These are phyloP conservation scores for Coemansia sp. DNA, from an alignment of 192 early-diverging fungal species.

Conservation along the genomic window DNA sequence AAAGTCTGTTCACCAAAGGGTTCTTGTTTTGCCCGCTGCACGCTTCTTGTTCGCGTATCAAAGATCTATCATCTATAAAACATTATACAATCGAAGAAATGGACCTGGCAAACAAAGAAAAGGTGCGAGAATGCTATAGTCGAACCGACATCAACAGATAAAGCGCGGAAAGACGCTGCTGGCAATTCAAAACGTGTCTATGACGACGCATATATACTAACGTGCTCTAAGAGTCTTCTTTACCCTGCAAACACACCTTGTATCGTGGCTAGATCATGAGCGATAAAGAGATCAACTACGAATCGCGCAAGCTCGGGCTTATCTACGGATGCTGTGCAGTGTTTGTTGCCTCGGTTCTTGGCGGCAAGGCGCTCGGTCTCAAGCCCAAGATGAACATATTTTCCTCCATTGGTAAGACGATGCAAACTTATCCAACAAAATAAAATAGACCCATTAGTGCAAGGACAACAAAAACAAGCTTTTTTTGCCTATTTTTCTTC, in stretches of 20 bases:
- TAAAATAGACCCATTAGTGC: neutral
- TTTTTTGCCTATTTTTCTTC: neutral
- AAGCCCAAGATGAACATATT: constrained; percentile 26
- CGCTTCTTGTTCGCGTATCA: too few relatives aligned
- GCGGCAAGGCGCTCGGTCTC: constrained; percentile 37
- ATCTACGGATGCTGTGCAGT: constrained; percentile 38
- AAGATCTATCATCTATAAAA: too few relatives aligned
- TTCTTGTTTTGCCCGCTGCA: too few relatives aligned
- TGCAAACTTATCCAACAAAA: too few relatives aligned
- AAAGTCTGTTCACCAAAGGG: too few relatives aligned
- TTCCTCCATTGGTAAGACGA: constrained; percentile 44
- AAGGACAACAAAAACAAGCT: neutral
- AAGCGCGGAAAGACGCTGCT: too few relatives aligned
- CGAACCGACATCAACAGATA: too few relatives aligned
- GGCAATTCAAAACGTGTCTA: too few relatives aligned
- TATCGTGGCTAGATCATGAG: constrained; percentile 34
- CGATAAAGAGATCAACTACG: constrained; percentile 42
- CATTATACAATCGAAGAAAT: neutral
- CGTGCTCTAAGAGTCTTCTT: neutral
- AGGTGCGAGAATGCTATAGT: too few relatives aligned
- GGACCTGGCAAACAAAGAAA: constrained; percentile 4
- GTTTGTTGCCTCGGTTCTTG: constrained; percentile 47
- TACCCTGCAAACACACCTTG: neutral
- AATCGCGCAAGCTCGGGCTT: constrained; percentile 51
- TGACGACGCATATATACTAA: too few relatives aligned